Base-by-base conservation (phyloP, 495 filamentous ascomycete genomes). In the Tuber borchii region DNA sequence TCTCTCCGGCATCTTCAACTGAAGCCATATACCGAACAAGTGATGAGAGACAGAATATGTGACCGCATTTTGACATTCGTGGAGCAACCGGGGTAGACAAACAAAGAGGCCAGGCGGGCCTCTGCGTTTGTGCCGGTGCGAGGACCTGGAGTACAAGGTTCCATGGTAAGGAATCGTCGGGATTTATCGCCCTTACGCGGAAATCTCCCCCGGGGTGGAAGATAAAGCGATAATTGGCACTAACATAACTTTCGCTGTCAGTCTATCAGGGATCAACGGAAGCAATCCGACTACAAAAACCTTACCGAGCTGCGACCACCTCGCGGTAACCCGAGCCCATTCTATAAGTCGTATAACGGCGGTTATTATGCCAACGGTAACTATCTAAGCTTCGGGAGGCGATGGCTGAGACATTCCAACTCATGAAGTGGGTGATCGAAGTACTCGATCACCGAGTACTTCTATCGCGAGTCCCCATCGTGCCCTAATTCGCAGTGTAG, bases 141-240 rank as follows among this genome's bases (percentile, higher is more conserved):
- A 99, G 86, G 70, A 99, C 91, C 82, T 99, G 95, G 61, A 97
- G 87, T 14, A 98, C 92, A 75, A 92, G 90, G 71, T 89, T 87
- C 95, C 95, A 99, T 73, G 97, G 93, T 71, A 99, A 85, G 82
- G 95, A 92, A 61, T 94, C 89, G 84, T 99, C 95, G 39, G 95
- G 91, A 85, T 98, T 93, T 71, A 88, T 87, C 31, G 92, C 90
- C 82, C 97, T 94, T 1, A 88, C 86, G 73, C 88, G 87, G 82
- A 97, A 99, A 78, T 90, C 90, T 26, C 90, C 91, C 26, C 87
- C 87, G 0, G 95, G 95, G 74, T 92, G 89, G 48, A 99, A 95
- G 74, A 99, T 91, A 83, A 99, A 99, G 34, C 95, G 90, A 83
- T 99, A 99, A 83, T 99, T 99, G 40, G 95, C 93, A 85, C 97